Evolutionary conservation across 129 eudicot species (phyloP).

Genomic region (Flaveria robusta): DNA sequence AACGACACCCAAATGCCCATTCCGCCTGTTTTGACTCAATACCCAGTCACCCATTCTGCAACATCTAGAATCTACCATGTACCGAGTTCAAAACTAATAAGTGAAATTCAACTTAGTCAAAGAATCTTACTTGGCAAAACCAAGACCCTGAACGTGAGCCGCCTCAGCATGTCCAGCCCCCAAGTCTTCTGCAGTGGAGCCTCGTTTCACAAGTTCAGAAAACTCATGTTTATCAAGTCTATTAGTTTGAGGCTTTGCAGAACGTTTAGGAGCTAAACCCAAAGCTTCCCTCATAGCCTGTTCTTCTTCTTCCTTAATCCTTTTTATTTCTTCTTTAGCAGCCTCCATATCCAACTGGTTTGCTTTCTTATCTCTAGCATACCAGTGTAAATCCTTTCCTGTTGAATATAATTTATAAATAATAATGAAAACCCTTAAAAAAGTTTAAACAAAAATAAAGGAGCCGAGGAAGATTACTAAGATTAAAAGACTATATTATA

Average conservation of each 20-base stretch:
- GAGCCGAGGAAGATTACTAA: background rate
- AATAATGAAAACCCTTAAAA: background rate
- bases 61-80: background rate
- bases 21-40: background rate
- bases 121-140: constrained; percentile 72
- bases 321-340: constrained; percentile 80
- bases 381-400: constrained; percentile 98
- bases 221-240: constrained; percentile 91
- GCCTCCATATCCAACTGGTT: constrained; percentile 55
- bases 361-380: constrained; percentile 74
- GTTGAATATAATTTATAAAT: constrained; percentile 14
- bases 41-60: background rate
- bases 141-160: constrained; percentile 92
- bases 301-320: constrained; percentile 97
- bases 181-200: constrained; percentile 97
- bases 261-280: constrained; percentile 95
- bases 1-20: too few species aligned
- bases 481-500: background rate
- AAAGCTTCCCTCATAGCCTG: constrained; percentile 98
- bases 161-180: constrained; percentile 99
- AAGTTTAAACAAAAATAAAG: background rate
- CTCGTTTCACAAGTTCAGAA: constrained; percentile 88
- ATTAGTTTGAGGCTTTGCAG: constrained; percentile 66
- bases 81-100: background rate
- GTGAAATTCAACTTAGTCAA: background rate